These are phyloP conservation scores for Candida nitratophila DNA, from an alignment of 805 yeast genomes.

Conservation along the genomic window DNA sequence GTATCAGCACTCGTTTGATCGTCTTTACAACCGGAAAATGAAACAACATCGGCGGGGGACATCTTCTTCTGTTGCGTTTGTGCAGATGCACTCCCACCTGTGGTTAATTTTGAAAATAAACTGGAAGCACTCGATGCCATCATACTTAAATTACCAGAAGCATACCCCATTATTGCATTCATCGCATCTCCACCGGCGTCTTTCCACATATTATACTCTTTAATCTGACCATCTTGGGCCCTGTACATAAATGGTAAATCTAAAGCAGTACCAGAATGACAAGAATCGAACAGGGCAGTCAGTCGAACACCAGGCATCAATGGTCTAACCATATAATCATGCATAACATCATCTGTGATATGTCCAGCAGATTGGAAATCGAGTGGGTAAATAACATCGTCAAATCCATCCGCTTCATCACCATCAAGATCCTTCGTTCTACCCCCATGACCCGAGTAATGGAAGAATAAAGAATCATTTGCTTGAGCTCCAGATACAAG, in stretches of 20 bases:
- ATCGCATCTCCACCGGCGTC: conserved; percentile 67
- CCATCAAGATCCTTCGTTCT: conserved; percentile 51
- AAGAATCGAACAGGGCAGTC: conserved; percentile 77
- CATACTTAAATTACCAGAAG: conserved; percentile 44
- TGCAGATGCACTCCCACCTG: conserved; percentile 27
- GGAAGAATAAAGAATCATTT: conserved; percentile 74
- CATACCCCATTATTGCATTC: conserved; percentile 51
- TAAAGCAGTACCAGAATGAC: conserved; percentile 79
- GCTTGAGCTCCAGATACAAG: conserved; percentile 64
- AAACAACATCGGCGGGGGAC: conserved; percentile 70
- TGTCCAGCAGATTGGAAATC: conserved; percentile 57
- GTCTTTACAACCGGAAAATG: conserved; percentile 78
- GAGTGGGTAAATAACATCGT: conserved; percentile 30
- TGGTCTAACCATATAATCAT: conserved; percentile 61
- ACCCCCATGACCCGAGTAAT: conserved; percentile 86
- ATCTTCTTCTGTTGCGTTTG: conserved; percentile 48
- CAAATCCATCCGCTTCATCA: conserved; percentile 29
- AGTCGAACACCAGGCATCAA: conserved; percentile 68
- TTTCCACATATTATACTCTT: conserved; percentile 73
- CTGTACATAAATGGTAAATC: conserved; percentile 71
- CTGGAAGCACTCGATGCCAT: conserved; percentile 34
- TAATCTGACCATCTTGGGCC: conserved; percentile 75
- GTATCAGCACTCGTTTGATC: conserved; percentile 83
- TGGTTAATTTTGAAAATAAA: conserved; percentile 25
- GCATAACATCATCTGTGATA: conserved; percentile 69